A percentile compares a stretch with the other conserved stretches of the same genome.
Evolutionary conservation across 1,284 basidiomycete genomes (phyloP).

Genomic region (Heterobasidion occidentale): DNA sequence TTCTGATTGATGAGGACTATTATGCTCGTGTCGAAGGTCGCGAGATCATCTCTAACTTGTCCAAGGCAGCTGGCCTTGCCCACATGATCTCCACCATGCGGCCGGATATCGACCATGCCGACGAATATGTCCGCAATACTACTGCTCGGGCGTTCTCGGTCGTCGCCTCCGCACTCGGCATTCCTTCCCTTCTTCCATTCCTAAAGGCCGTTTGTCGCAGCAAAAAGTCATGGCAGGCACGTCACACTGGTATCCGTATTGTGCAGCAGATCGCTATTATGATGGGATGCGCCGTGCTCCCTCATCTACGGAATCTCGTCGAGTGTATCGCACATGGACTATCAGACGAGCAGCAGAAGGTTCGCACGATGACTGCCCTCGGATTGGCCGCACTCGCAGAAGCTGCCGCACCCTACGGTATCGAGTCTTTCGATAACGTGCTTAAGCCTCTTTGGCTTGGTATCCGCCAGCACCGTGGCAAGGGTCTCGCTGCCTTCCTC

Average conservation of each 20-base stretch:
- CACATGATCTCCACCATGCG: constrained; percentile 99
- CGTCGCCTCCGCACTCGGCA: constrained; percentile 96
- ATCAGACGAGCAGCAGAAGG: constrained; percentile 98
- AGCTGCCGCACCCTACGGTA: constrained; percentile 97
- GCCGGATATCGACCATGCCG: constrained; percentile 98
- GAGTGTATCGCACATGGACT: constrained; percentile 95
- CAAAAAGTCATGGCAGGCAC: constrained; percentile 99
- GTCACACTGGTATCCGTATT: constrained; percentile 98
- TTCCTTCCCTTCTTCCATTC: constrained; percentile 96
- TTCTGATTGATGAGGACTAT: constrained; percentile 99
- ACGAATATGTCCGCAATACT: constrained; percentile 99
- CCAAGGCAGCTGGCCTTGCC: constrained; percentile 97
- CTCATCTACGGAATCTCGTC: constrained; percentile 93
- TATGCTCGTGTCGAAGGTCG: constrained; percentile 99
- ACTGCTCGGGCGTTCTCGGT: constrained; percentile 99
- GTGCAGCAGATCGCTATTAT: constrained; percentile 99
- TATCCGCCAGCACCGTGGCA: constrained; percentile 96
- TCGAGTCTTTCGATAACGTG: constrained; percentile 98
- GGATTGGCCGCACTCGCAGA: constrained; percentile 96
- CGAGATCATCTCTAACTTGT: constrained; percentile 98
- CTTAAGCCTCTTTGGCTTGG: constrained; percentile 98
- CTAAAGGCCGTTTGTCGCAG: constrained; percentile 96
- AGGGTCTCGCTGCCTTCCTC: constrained; percentile 95
- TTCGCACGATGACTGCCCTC: constrained; percentile 97
- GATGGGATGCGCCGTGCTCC: constrained; percentile 99